Evolutionary conservation across 139 green algal species (phyloP).

Genomic region (Pleodorina starrii): DNA sequence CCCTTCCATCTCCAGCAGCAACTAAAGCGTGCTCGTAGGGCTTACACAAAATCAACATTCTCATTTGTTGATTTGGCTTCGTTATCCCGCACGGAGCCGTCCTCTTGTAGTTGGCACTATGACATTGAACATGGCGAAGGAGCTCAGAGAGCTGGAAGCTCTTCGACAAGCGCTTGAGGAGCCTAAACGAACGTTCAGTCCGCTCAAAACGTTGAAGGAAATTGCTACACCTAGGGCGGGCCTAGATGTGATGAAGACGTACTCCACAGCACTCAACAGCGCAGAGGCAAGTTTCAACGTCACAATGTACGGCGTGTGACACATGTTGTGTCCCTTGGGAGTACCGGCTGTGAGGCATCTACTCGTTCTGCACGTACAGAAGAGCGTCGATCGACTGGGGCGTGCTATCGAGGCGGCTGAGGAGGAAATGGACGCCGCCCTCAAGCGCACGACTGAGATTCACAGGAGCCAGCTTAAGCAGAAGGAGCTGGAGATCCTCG

Average conservation of each 20-base stretch:
- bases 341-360: no score
- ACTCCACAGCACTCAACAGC: constrained; percentile 25
- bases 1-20: not conserved
- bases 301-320: not conserved
- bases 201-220: not conserved
- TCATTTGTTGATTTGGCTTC: no score
- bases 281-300: constrained; percentile 33
- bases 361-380: constrained; percentile 26
- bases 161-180: constrained; percentile 53
- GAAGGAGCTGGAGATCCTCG: constrained; percentile 63
- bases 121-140: constrained; percentile 21
- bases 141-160: constrained; percentile 61
- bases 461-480: constrained; percentile 64
- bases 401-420: constrained; percentile 76
- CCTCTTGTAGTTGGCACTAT: no score
- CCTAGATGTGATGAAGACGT: not conserved
- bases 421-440: constrained; percentile 76
- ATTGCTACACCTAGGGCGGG: not conserved
- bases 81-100: no score
- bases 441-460: constrained; percentile 65
- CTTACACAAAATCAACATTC: no score
- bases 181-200: constrained; percentile 23
- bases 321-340: no score
- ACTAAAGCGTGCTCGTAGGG: no score
- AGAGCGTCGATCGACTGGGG: constrained; percentile 72